phyloP scores from a whole-genome alignment of 1,139 yeast genomes.

The Lipomyces yarrowii region DNA sequence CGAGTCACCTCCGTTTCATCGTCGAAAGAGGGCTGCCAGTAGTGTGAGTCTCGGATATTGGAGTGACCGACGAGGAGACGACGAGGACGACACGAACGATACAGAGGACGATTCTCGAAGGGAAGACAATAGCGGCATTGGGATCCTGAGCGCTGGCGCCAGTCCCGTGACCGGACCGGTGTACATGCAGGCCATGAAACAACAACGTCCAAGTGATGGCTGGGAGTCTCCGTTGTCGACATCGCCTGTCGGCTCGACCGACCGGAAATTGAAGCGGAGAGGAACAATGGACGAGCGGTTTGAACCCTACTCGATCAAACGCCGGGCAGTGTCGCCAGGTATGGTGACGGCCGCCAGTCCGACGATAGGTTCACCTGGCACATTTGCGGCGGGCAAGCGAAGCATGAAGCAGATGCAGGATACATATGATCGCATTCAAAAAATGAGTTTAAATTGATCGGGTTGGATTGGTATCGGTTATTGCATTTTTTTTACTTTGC shows the following conservation, averaged over 20 bases:
- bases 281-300: conserved; percentile 27
- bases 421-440: conserved; percentile 29
- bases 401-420: conserved; percentile 40
- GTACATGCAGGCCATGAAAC: conserved; percentile 7
- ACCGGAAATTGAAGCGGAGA: conserved; percentile 33
- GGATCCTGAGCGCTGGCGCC: conserved; percentile 1
- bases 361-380: conserved; percentile 32
- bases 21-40: conserved; percentile 10
- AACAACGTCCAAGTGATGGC: conserved; percentile 1
- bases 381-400: conserved; percentile 35
- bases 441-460: conserved; percentile 21
- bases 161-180: conserved; percentile 3
- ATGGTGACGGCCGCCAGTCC: conserved; percentile 19
- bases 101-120: neutral
- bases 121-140: neutral
- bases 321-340: conserved; percentile 42
- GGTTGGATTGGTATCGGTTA: neutral
- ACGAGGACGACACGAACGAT: conserved; percentile 1
- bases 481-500: neutral
- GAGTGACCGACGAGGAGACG: conserved; percentile 5
- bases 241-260: conserved; percentile 19
- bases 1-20: conserved; percentile 24
- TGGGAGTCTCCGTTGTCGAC: conserved; percentile 16
- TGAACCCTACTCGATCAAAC: conserved; percentile 35
- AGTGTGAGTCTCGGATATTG: neutral